Conservation (phyloP, 2,329 filamentous ascomycete species). For the Penicillium vulpinum region DNA sequence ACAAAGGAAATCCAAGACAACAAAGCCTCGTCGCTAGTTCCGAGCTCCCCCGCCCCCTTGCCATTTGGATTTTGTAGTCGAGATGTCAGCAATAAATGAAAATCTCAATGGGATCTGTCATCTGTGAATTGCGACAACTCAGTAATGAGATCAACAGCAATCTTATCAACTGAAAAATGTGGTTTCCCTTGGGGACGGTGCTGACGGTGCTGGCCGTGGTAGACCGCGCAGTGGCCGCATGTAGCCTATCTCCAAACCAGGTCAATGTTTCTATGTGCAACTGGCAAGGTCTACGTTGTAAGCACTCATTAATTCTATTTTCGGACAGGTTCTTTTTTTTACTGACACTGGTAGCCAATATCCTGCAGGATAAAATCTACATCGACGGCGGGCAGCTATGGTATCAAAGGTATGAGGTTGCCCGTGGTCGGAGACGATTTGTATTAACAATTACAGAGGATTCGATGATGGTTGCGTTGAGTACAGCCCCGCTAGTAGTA, state of each 20-base stretch:
- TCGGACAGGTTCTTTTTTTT: background rate
- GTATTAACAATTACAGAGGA: constrained; percentile 10
- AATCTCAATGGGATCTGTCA: no score
- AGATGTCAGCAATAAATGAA: background rate
- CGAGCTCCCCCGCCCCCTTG: background rate
- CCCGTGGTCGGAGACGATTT: background rate
- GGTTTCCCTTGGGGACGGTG: background rate
- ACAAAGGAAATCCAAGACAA: constrained; percentile 7
- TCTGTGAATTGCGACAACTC: background rate
- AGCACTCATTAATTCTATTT: background rate
- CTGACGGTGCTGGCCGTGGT: background rate
- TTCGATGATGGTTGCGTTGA: constrained; percentile 11
- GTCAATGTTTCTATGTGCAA: constrained; percentile 20
- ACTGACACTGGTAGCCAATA: constrained; percentile 15
- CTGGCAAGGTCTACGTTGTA: constrained; percentile 17
- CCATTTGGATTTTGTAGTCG: background rate
- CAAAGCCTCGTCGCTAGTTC: constrained; percentile 7
- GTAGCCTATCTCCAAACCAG: constrained; percentile 3
- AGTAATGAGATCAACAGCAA: background rate
- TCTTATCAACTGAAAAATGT: constrained; percentile 1
- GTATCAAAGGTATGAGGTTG: constrained; percentile 13
- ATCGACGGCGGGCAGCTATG: constrained; percentile 18
- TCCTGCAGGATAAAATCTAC: constrained; percentile 19
- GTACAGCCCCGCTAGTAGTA: background rate
- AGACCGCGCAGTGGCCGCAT: constrained; percentile 3